These are phyloP conservation scores for Russula griseocarnosa DNA, from an alignment of 768 basidiomycete genomes.

Conservation along the genomic window DNA sequence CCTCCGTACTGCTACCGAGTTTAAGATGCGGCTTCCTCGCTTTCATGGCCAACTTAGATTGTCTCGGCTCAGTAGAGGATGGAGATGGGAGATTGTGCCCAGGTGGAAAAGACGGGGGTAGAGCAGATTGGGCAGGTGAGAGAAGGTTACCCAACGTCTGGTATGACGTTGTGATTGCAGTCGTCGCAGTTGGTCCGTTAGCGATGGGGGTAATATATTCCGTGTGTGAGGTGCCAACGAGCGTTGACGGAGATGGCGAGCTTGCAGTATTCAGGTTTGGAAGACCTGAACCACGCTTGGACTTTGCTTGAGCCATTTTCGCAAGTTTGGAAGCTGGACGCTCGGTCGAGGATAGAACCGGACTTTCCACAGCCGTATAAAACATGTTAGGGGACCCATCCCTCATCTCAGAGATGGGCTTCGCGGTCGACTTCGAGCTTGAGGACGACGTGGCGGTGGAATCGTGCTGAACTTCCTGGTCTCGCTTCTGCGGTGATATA, in stretches of 20 bases:
- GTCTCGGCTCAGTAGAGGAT: slow-evolving; percentile 40
- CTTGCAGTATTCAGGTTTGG: slow-evolving; percentile 31
- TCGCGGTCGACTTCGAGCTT: slow-evolving; percentile 23
- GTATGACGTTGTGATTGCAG: slow-evolving; percentile 79
- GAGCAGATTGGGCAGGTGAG: slow-evolving; percentile 28
- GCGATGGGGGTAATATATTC: slow-evolving; percentile 74
- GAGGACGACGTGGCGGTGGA: slow-evolving; percentile 19
- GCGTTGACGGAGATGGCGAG: slow-evolving; percentile 29
- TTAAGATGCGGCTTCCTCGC: slow-evolving; percentile 55
- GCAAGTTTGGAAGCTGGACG: slow-evolving; percentile 63
- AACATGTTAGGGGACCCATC: not conserved
- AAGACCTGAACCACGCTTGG: slow-evolving; percentile 32
- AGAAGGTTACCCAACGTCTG: slow-evolving; percentile 64
- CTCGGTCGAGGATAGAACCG: slow-evolving; percentile 21
- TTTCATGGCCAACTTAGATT: slow-evolving; percentile 76
- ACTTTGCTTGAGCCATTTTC: slow-evolving; percentile 63
- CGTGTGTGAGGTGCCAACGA: slow-evolving; percentile 50
- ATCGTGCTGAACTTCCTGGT: slow-evolving; percentile 20
- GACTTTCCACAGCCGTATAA: slow-evolving; percentile 11
- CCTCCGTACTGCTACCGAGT: slow-evolving; percentile 40
- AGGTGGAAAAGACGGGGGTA: slow-evolving; percentile 31
- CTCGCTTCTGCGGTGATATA: slow-evolving; percentile 8
- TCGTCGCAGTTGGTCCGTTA: slow-evolving; percentile 79
- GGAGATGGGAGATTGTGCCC: slow-evolving; percentile 17
- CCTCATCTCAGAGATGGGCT: slow-evolving; percentile 15